These are phyloP conservation scores for Arabidopsis lyrata DNA, from an alignment of 441 rosid genomes.

Conservation along the genomic window DNA sequence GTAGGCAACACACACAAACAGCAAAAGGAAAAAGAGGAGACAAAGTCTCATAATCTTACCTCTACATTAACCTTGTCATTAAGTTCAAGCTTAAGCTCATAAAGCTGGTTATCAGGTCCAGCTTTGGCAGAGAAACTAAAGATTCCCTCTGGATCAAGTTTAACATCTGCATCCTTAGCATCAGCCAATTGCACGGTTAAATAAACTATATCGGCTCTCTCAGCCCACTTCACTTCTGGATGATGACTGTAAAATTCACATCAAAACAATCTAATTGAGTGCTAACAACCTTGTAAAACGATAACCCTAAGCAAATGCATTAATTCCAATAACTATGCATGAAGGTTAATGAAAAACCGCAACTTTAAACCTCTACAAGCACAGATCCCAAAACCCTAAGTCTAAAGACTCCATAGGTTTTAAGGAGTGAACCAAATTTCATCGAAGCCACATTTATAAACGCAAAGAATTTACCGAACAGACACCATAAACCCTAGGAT, in stretches of 20 bases:
- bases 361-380: conserved; percentile 6
- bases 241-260: conserved; percentile 56
- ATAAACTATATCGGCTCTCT: conserved; percentile 67
- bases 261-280: neutral
- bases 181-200: conserved; percentile 68
- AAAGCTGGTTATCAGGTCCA: conserved; percentile 57
- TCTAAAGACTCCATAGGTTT: neutral
- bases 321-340: neutral
- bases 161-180: conserved; percentile 68
- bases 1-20: neutral
- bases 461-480: neutral
- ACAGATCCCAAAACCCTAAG: conserved; percentile 27
- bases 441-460: conserved; percentile 6
- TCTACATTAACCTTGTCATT: conserved; percentile 74
- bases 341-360: neutral
- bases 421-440: neutral
- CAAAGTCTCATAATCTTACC: conserved; percentile 47
- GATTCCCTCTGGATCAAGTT: conserved; percentile 72
- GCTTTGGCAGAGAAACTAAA: conserved; percentile 72
- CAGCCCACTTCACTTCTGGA: conserved; percentile 88
- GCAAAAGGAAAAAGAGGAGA: neutral
- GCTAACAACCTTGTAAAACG: neutral
- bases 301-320: neutral
- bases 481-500: conserved; percentile 28
- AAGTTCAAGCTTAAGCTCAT: conserved; percentile 76